Conservation (phyloP, 1,139 yeast species). For the Suhomyces taliae region DNA sequence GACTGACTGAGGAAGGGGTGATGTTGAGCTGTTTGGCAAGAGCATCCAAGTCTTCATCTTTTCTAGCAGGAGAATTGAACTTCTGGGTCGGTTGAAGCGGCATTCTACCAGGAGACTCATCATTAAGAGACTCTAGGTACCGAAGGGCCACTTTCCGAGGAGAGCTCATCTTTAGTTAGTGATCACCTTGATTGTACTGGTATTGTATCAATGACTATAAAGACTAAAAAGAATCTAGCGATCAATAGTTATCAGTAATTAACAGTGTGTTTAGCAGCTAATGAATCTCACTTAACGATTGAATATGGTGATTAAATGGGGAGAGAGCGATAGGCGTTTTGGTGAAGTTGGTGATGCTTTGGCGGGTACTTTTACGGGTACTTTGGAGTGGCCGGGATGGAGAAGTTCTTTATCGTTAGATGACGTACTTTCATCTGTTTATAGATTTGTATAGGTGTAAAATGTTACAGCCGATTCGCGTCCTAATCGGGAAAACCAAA, state of each 20-base stretch:
- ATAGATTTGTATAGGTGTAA: neutral
- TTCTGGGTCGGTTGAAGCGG: constrained; percentile 34
- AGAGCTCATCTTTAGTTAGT: constrained; percentile 15
- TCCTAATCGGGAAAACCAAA: neutral
- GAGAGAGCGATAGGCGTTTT: neutral
- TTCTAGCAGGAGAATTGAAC: constrained; percentile 10
- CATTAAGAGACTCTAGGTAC: constrained; percentile 34
- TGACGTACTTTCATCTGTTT: neutral
- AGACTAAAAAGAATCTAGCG: too few species aligned
- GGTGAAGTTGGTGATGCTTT: neutral
- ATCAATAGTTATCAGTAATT: too few species aligned
- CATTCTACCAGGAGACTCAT: constrained; percentile 22
- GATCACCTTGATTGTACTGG: neutral
- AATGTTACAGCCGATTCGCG: neutral
- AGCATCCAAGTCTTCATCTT: constrained; percentile 38
- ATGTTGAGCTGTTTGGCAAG: constrained; percentile 41
- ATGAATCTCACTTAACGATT: neutral
- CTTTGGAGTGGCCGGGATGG: neutral
- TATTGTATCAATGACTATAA: too few species aligned
- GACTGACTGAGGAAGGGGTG: constrained; percentile 23
- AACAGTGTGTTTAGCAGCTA: too few species aligned
- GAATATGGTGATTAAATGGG: neutral
- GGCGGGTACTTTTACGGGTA: too few species aligned
- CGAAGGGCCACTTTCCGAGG: constrained; percentile 32
- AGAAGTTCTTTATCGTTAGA: neutral